Base-by-base conservation (phyloP, 1,284 basidiomycete species). In the Microbotryomycetes sp. region DNA sequence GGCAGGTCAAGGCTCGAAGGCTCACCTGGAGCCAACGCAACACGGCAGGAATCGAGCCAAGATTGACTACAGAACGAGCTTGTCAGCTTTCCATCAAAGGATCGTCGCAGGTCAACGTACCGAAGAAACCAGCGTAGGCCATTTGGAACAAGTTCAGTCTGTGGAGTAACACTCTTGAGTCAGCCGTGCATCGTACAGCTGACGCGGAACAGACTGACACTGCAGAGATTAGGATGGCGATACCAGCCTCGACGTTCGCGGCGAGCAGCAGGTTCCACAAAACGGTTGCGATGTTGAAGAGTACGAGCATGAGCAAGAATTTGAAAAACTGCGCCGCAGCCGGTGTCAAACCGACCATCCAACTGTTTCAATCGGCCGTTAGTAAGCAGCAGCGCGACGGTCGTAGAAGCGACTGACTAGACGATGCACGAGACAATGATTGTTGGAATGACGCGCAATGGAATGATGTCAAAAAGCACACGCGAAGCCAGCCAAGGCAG, bases 401-500 rank as follows among this genome's bases (percentile, higher is more conserved):
- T 21, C 21, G 30, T 7, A 16, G 16, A 90, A 16, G 52, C 31
- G 31, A 54, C 62, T 3, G 41, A 60, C 57, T 74, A 35, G 73
- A 74, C 56, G 61, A 65, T 56, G 50, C 35, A 67, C 30, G 62
- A 53, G 31, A 91, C 85, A 52, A 91, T 78, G 59, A 93, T 85
- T 0, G 89, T 89, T 0, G 91, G 90, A 47, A 92, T 79, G 54
- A 94, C 78, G 27, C 91, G 82, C 27, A 94, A 77, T 2, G 90
- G 90, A 46, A 92, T 77, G 54, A 91, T 83, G 72, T 94, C 90
- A 71, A 91, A 91, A 35, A 89, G 72, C 71, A 91, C 80, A 16
- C 89, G 81, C 0, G 87, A 86, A n/a, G 91, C 74, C 9, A 93
- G 77, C 91, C 91, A 94, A 1, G 89, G 83, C 13, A 88, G 84